Evolutionary conservation across 1,284 basidiomycete genomes (phyloP).

Genomic region (Mycosarcoma maydis): DNA sequence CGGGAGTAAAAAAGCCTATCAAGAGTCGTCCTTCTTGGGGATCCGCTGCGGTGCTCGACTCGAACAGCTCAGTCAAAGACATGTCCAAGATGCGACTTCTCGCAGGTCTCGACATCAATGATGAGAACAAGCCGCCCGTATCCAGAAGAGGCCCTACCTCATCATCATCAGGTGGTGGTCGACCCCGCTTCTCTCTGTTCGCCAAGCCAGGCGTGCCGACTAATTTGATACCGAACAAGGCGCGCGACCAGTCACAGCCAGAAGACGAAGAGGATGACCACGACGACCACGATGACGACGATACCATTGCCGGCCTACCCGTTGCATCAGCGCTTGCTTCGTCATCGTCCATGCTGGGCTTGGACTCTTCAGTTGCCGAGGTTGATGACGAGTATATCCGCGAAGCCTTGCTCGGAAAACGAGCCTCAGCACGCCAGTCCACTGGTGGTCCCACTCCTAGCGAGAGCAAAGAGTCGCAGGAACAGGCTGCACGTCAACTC

Average conservation of each 20-base stretch:
- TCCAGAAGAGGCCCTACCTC: constrained; percentile 10
- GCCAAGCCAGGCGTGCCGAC: constrained; percentile 45
- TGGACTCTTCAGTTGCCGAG: constrained; percentile 11
- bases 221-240: constrained; percentile 31
- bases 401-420: constrained; percentile 40
- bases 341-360: constrained; percentile 8
- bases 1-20: constrained; percentile 24
- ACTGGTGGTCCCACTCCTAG: constrained; percentile 26
- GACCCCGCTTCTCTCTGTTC: constrained; percentile 46
- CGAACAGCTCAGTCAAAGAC: constrained; percentile 25
- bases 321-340: constrained; percentile 17
- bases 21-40: constrained; percentile 44
- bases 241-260: constrained; percentile 8
- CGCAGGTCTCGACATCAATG: constrained; percentile 33
- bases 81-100: constrained; percentile 43
- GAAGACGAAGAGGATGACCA: too few species aligned
- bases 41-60: constrained; percentile 34
- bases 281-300: constrained; percentile 38
- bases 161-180: constrained; percentile 9
- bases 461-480: constrained; percentile 45
- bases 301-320: constrained; percentile 22
- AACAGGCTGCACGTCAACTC: constrained; percentile 54
- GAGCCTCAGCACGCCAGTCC: constrained; percentile 25
- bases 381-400: constrained; percentile 49
- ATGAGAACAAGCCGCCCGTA: constrained; percentile 42